Conservation (phyloP, 441 rosid species). For the Flueggea neowawraea region DNA sequence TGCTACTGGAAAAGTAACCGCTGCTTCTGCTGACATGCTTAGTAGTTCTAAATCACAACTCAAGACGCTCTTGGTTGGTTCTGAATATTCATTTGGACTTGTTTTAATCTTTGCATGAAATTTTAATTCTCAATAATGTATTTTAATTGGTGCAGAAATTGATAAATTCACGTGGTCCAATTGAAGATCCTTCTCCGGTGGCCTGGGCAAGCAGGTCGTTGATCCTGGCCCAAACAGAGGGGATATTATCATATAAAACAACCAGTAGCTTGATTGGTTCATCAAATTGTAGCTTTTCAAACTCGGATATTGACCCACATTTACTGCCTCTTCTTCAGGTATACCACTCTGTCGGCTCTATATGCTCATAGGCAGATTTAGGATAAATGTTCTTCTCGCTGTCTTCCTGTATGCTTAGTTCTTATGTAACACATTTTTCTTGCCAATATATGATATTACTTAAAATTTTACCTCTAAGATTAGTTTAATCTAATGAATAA, state of each 20-base stretch:
- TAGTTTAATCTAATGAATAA: no score
- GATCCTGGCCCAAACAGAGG: conserved; percentile 71
- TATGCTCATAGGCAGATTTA: not conserved
- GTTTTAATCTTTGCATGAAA: conserved; percentile 7
- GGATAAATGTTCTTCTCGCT: not conserved
- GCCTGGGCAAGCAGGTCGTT: conserved; percentile 65
- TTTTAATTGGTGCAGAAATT: conserved; percentile 71
- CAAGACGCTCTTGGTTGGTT: conserved; percentile 79
- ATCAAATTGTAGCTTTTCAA: conserved; percentile 65
- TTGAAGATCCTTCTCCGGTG: conserved; percentile 91
- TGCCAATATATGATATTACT: no score
- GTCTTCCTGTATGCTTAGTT: not conserved
- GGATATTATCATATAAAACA: conserved; percentile 74
- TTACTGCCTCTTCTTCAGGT: conserved; percentile 84
- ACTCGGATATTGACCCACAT: conserved; percentile 69
- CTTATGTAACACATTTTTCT: no score
- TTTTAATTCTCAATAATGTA: conserved; percentile 20
- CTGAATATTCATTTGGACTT: conserved; percentile 18
- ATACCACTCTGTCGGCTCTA: conserved; percentile 2
- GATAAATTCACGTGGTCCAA: conserved; percentile 63
- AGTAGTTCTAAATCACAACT: conserved; percentile 66
- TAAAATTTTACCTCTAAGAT: no score
- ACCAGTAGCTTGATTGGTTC: conserved; percentile 73
- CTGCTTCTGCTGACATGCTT: conserved; percentile 43
- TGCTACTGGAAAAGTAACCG: conserved; percentile 33